Base-by-base conservation (phyloP, 2,329 filamentous ascomycete species). In the Penicillium rolfsii region DNA sequence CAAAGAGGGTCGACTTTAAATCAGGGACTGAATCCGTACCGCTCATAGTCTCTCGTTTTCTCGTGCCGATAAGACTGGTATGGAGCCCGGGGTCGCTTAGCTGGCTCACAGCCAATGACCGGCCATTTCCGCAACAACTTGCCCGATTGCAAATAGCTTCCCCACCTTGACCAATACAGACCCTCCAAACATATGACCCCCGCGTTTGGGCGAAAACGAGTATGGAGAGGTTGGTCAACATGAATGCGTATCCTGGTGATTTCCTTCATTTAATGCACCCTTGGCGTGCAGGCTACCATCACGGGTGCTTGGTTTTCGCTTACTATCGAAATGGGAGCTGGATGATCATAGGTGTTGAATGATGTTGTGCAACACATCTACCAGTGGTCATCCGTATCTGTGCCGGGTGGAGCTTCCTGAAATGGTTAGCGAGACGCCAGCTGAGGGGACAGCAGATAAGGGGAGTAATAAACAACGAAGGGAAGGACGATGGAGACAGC, bases 361-460 rank as follows among this genome's bases (percentile, higher is more conserved):
- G 45, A 50, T 30, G 35, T n/a, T 14, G 40, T 62, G 52, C 24
- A 8, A 55, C 28, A 33, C 33, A 35, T 52, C 28, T 9, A 30
- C 35, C 45, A n/a, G 50, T n/a, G 30, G 40, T 26, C 16, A 50
- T 28, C n/a, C 19, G 35, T 50, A 52, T 36, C 28, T 56, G 14
- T 45, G 12, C 64, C 68, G 68, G 65, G 4, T 70, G 63, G 65
- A 70, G 66, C 67, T 70, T 60, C 68, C 68, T 52, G 59, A 46
- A 61, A 41, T 35, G 65, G 67, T 54, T 68, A 69, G 68, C 33
- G 48, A 61, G 11, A 60, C 7, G 48, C 43, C 28, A 38, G 35
- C 12, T 55, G 38, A 16, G 36, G 40, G 26, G 36, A 22, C 33
- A 41, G 16, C 30, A 55, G 61, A 64, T 64, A 66, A 68, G 58